Evolutionary conservation across 306 rosid genomes (phyloP), one percentile per base, ranked within the genome.

Genomic region (Sphenostylis stenocarpa): DNA sequence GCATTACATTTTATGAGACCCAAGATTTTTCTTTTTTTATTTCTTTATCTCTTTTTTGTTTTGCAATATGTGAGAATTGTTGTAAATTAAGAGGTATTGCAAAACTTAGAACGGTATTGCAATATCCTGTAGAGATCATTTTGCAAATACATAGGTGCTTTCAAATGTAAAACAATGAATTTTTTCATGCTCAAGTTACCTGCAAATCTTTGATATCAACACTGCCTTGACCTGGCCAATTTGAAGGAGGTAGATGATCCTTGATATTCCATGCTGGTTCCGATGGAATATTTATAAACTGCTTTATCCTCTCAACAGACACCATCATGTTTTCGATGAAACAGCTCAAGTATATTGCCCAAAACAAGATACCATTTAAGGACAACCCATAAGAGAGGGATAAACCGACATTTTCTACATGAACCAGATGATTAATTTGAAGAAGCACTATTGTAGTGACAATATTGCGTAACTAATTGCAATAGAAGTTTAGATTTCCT

Each of bases 331-430:
- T 92, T 78, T 92, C 97, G 3, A 92, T 68, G 45, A 87, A 80
- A 79, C 97, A 92, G 34, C 97, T 90, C 87, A 84, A 55, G 81
- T 64, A 83, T 20, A 86, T 65, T 29, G 87, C 71, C 80, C 67
- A 88, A 76, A 90, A 92, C 85, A 92, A 20, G 51, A 76, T 85
- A 1, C 15, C 15, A 45, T 92, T 92, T 34, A 92, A 82, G 65
- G 92, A 81, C 80, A 92, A 39, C 6, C 96, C 97, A 41, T 92
- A 92, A n/a, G 96, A 92, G 51, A 92, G 92, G 39, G 97, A 81
- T 81, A 92, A 83, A 55, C 97, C 97, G 58, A 92, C 90, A 70
- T 87, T 82, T 81, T 90, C 97, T 92, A 80, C 77, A 78, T 49
- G 55, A 76, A 29, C 9, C 17, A 60, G 15, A 78, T 73, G 63